Conservation (phyloP, 2,329 filamentous ascomycete species). For the Celoporthe dispersa region DNA sequence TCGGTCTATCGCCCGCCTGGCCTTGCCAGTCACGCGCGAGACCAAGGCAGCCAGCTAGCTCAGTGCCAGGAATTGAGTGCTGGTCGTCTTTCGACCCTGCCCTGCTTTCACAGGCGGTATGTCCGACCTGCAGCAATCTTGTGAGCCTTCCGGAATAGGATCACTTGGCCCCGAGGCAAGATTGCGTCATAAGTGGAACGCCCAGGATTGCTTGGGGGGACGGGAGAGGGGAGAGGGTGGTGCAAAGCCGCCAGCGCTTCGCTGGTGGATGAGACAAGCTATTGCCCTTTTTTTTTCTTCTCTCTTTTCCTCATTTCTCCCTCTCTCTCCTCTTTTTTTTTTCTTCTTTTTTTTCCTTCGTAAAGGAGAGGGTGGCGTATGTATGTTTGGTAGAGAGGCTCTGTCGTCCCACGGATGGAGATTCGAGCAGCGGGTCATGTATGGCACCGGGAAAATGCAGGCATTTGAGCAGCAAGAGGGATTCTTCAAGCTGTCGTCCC, state of each 20-base stretch:
- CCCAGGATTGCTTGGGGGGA: conserved; percentile 6
- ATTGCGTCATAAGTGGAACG: conserved; percentile 28
- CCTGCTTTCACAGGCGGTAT: background rate
- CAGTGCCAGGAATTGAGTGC: conserved; percentile 8
- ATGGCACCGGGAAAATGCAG: background rate
- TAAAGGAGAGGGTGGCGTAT: too few species aligned
- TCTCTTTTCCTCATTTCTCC: background rate
- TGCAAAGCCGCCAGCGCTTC: conserved; percentile 1
- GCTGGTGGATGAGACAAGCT: background rate
- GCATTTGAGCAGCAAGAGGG: background rate
- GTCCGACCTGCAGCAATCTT: background rate
- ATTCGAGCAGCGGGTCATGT: conserved; percentile 19
- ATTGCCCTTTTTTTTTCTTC: background rate
- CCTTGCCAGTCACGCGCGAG: background rate
- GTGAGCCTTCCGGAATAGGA: background rate
- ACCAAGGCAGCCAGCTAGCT: background rate
- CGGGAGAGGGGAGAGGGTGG: background rate
- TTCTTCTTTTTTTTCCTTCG: too few species aligned
- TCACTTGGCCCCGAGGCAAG: conserved; percentile 12
- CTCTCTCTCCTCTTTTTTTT: too few species aligned
- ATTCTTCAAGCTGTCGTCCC: background rate
- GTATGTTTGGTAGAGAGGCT: background rate
- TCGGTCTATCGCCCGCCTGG: background rate
- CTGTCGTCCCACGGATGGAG: background rate
- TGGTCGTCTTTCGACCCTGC: conserved; percentile 1